phyloP scores from a whole-genome alignment of 768 basidiomycete species.

The Phallus indusiatus region DNA sequence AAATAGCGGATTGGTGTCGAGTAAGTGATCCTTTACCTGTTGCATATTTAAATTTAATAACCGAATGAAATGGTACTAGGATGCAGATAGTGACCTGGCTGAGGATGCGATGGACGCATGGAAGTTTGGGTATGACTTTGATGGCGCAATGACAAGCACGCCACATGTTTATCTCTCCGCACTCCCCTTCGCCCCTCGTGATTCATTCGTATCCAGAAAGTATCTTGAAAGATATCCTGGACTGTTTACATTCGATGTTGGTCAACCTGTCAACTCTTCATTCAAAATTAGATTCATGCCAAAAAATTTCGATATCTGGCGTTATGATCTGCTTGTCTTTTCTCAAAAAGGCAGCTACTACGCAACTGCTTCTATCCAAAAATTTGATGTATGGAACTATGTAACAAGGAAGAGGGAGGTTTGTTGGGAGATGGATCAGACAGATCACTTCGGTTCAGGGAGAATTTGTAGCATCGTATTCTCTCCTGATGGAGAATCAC shows the following conservation, averaged over 20 bases:
- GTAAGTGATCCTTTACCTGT: constrained; percentile 2
- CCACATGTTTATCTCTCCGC: constrained; percentile 34
- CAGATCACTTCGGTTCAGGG: too few relatives aligned
- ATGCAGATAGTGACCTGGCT: not conserved
- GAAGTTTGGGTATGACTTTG: constrained; percentile 25
- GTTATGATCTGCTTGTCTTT: constrained; percentile 1
- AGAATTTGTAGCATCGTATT: not conserved
- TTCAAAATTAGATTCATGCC: constrained; percentile 8
- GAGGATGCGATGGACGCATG: constrained; percentile 16
- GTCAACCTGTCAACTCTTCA: not conserved
- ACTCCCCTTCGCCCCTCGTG: constrained; percentile 24
- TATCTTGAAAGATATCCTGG: constrained; percentile 11
- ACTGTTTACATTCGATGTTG: constrained; percentile 10
- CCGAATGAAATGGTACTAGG: not conserved
- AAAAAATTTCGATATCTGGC: not conserved
- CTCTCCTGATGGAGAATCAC: not conserved
- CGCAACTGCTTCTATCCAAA: constrained; percentile 19
- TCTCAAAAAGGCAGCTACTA: constrained; percentile 17
- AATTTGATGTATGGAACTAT: not conserved
- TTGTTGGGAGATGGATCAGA: not conserved
- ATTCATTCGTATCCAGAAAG: constrained; percentile 16
- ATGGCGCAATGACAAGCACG: constrained; percentile 20
- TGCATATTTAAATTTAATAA: not conserved
- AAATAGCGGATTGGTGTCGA: not conserved
- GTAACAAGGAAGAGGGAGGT: not conserved